phyloP scores from a whole-genome alignment of 2,329 filamentous ascomycete genomes.

The Colletotrichum chrysophilum region DNA sequence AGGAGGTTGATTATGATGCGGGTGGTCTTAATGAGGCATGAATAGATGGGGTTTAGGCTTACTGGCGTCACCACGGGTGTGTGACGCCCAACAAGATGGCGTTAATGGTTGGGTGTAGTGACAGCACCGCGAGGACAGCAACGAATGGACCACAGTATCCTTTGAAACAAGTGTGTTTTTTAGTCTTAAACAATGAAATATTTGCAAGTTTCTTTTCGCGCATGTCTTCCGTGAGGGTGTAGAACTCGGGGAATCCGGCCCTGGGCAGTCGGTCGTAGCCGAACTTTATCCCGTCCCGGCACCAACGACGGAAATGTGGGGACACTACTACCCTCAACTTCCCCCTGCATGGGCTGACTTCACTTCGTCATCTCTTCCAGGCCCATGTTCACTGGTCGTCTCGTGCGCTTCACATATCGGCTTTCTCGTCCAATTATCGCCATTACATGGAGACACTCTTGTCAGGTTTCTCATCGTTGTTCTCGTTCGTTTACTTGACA shows the following conservation, averaged over 20 bases:
- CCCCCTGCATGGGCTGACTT: neutral
- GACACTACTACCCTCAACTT: neutral
- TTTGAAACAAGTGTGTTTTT: neutral
- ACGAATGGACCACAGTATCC: neutral
- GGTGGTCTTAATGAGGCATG: neutral
- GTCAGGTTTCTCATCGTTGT: too few relatives aligned
- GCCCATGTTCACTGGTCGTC: neutral
- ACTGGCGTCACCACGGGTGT: neutral
- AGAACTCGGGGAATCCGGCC: neutral
- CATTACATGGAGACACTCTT: too few relatives aligned
- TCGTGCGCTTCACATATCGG: too few relatives aligned
- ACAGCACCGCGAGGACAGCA: neutral
- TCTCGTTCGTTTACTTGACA: too few relatives aligned
- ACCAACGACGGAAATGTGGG: neutral
- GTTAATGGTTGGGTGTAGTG: neutral
- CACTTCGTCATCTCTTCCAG: neutral
- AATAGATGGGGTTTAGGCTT: neutral
- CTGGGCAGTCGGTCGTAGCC: neutral
- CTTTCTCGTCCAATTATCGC: too few relatives aligned
- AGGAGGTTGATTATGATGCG: neutral
- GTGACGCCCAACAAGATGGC: neutral
- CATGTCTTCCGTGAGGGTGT: neutral
- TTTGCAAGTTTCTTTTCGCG: neutral
- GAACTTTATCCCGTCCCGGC: neutral
- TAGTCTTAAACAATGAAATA: neutral